Percentiles rank a stretch among this genome's conserved stretches.
phyloP scores from a whole-genome alignment of 2,329 filamentous ascomycete species.

The Volutella citrinella region DNA sequence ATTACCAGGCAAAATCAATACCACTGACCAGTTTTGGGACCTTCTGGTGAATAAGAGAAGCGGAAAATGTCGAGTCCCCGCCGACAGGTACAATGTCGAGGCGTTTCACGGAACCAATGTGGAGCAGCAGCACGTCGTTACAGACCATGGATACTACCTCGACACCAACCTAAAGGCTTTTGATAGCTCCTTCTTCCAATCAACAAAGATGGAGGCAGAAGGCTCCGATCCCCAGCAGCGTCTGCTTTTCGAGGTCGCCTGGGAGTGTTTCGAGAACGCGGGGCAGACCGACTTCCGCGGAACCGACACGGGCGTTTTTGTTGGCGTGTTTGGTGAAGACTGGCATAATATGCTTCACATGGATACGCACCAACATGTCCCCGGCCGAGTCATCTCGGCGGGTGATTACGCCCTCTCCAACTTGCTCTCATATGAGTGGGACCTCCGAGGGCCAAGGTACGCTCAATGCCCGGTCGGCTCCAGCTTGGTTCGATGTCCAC shows the following conservation, averaged over 20 bases:
- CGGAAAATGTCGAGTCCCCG: slow-evolving; percentile 16
- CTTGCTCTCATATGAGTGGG: slow-evolving; percentile 30
- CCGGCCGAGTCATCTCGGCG: slow-evolving; percentile 20
- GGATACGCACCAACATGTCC: slow-evolving; percentile 17
- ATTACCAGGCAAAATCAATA: slow-evolving; percentile 20
- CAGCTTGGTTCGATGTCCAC: neutral
- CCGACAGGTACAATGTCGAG: slow-evolving; percentile 19
- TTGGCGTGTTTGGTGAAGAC: slow-evolving; percentile 33
- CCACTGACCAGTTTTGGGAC: slow-evolving; percentile 21
- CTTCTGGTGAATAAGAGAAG: slow-evolving; percentile 22
- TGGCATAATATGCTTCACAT: slow-evolving; percentile 24
- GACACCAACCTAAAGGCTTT: slow-evolving; percentile 23
- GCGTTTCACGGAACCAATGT: slow-evolving; percentile 12
- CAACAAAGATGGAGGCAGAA: slow-evolving; percentile 27
- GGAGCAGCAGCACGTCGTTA: slow-evolving; percentile 17
- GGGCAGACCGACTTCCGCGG: slow-evolving; percentile 29
- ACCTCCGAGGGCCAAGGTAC: slow-evolving; percentile 48
- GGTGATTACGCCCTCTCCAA: slow-evolving; percentile 28
- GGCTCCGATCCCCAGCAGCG: slow-evolving; percentile 35
- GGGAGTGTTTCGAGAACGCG: slow-evolving; percentile 34
- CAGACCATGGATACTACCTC: slow-evolving; percentile 28
- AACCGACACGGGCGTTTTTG: slow-evolving; percentile 29
- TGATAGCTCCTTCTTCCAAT: slow-evolving; percentile 27
- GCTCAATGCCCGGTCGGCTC: neutral
- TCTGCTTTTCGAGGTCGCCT: slow-evolving; percentile 32